Percentiles rank a stretch among this genome's conserved stretches.
Conservation (phyloP, 78 protist genomes). For the Dictyostelium purpureum region DNA sequence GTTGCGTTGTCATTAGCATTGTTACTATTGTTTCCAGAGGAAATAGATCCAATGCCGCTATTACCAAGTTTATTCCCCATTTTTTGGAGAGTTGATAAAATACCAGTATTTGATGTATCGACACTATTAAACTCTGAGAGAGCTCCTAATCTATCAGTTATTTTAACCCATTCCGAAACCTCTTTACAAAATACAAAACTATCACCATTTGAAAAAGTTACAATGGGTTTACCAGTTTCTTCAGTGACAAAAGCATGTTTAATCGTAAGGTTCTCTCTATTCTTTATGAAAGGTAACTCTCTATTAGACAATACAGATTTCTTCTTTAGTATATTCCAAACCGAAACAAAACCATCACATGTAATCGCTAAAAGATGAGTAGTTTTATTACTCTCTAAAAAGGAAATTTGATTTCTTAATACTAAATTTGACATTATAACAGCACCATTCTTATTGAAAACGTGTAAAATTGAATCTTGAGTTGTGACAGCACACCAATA, state of each 20-base stretch:
- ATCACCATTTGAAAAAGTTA: conserved; percentile 55
- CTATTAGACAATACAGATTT: conserved; percentile 19
- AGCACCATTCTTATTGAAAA: conserved; percentile 33
- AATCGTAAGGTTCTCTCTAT: conserved; percentile 32
- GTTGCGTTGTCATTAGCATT: not conserved
- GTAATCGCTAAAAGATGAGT: conserved; percentile 43
- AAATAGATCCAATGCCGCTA: not conserved
- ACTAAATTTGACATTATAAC: conserved; percentile 53
- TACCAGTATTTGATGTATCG: conserved; percentile 38
- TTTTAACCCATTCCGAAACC: conserved; percentile 64
- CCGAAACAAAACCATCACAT: conserved; percentile 46
- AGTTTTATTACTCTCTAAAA: conserved; percentile 33
- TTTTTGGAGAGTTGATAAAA: conserved; percentile 43
- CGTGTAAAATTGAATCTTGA: conserved; percentile 4
- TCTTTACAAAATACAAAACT: conserved; percentile 26
- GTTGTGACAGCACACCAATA: conserved; percentile 59
- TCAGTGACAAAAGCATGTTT: conserved; percentile 40
- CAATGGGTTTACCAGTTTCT: conserved; percentile 55
- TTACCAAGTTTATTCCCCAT: not conserved
- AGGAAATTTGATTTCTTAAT: conserved; percentile 49
- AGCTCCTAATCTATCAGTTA: conserved; percentile 74
- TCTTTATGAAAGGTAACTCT: conserved; percentile 51
- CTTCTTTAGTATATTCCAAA: conserved; percentile 32
- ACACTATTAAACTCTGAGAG: conserved; percentile 62
- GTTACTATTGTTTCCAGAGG: not conserved